A percentile compares a stretch with the other conserved stretches of the same genome.
phyloP scores from a whole-genome alignment of 2,329 filamentous ascomycete species.

The Zymoseptoria ardabiliae region DNA sequence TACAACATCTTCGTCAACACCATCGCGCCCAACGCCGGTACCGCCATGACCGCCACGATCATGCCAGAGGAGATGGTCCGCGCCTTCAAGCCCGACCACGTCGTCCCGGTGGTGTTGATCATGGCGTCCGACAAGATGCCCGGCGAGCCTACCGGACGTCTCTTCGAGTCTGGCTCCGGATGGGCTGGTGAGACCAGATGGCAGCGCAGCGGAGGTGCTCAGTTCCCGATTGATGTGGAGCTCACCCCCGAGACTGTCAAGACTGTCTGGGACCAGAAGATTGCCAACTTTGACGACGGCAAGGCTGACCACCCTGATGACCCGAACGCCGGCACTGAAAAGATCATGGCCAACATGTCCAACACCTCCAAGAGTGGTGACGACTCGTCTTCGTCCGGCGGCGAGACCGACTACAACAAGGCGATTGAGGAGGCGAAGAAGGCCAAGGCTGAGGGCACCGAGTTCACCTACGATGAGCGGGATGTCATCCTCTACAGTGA shows the following conservation, averaged over 20 bases:
- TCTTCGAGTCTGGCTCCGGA: slow-evolving; percentile 92
- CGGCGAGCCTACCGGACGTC: slow-evolving; percentile 65
- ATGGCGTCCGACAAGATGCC: slow-evolving; percentile 84
- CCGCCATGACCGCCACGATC: slow-evolving; percentile 86
- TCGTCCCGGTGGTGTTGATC: slow-evolving; percentile 83
- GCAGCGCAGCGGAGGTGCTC: slow-evolving; percentile 84
- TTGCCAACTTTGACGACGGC: slow-evolving; percentile 80
- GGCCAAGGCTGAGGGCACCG: slow-evolving; percentile 62
- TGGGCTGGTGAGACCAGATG: slow-evolving; percentile 90
- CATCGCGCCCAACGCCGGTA: slow-evolving; percentile 94
- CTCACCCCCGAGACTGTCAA: slow-evolving; percentile 79
- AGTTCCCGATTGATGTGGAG: slow-evolving; percentile 79
- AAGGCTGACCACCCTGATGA: slow-evolving; percentile 81
- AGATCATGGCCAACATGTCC: slow-evolving; percentile 75
- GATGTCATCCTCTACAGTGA: slow-evolving; percentile 84
- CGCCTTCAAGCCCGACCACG: slow-evolving; percentile 98
- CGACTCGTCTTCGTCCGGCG: slow-evolving; percentile 8
- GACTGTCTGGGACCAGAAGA: slow-evolving; percentile 62
- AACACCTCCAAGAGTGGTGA: slow-evolving; percentile 47
- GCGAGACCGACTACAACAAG: slow-evolving; percentile 50
- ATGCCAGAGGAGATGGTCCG: slow-evolving; percentile 96
- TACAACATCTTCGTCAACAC: slow-evolving; percentile 99
- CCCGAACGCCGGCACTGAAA: slow-evolving; percentile 67
- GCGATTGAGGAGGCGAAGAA: slow-evolving; percentile 71
- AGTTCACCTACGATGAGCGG: slow-evolving; percentile 76